Evolutionary conservation across 2,329 filamentous ascomycete genomes (phyloP).

Genomic region (Blumeria hordei): DNA sequence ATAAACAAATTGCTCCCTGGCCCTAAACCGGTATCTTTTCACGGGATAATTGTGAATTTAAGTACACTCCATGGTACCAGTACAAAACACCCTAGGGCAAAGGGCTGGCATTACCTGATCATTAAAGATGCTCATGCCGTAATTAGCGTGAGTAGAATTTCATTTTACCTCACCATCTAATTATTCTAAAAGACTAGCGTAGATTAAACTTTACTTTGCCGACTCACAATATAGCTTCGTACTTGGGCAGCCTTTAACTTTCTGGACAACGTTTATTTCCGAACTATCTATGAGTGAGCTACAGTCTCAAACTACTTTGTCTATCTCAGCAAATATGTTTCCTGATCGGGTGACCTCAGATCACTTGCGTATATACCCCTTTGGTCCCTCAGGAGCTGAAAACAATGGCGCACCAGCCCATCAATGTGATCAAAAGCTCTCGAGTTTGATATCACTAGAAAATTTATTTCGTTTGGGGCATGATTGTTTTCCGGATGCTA

Average conservation of each 20-base stretch:
- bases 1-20: slow-evolving; percentile 26
- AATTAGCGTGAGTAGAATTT: slow-evolving; percentile 22
- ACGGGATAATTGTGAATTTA: slow-evolving; percentile 31
- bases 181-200: background rate
- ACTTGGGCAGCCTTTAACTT: slow-evolving; percentile 27
- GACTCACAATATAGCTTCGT: slow-evolving; percentile 19
- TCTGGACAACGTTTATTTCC: slow-evolving; percentile 32
- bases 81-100: slow-evolving; percentile 21
- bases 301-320: slow-evolving; percentile 11
- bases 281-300: slow-evolving; percentile 21
- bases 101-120: slow-evolving; percentile 27
- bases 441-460: slow-evolving; percentile 30
- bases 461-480: slow-evolving; percentile 28
- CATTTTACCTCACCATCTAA: background rate
- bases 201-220: slow-evolving; percentile 28
- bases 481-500: slow-evolving; percentile 23
- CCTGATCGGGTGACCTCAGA: slow-evolving; percentile 28
- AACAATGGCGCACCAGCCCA: slow-evolving; percentile 17
- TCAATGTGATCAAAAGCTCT: slow-evolving; percentile 13
- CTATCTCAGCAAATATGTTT: slow-evolving; percentile 28
- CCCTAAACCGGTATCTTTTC: slow-evolving; percentile 24
- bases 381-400: too few relatives aligned
- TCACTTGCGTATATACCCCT: slow-evolving; percentile 27
- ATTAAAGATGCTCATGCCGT: slow-evolving; percentile 30
- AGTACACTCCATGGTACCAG: slow-evolving; percentile 20